Conservation (phyloP, 1,284 basidiomycete species). For the Marasmius tenuissimus region DNA sequence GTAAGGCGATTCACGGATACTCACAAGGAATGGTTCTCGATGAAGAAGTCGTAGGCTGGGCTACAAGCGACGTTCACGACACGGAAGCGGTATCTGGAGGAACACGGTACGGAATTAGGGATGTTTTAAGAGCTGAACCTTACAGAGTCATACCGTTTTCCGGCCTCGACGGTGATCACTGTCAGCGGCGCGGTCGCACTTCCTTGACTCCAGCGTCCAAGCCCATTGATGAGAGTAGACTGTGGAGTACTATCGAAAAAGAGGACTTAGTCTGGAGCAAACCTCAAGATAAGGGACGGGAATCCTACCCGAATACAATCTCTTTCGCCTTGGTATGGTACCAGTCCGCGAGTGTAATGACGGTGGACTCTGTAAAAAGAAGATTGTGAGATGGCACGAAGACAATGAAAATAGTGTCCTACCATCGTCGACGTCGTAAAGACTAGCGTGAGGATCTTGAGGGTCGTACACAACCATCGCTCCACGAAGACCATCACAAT, state of each 20-base stretch:
- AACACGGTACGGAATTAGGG: background rate
- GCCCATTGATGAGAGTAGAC: constrained; percentile 45
- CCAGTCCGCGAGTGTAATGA: constrained; percentile 33
- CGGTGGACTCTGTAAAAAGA: constrained; percentile 20
- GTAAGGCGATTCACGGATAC: constrained; percentile 20
- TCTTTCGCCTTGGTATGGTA: constrained; percentile 20
- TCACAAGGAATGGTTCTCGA: constrained; percentile 29
- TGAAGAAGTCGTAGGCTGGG: constrained; percentile 31
- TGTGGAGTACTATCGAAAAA: constrained; percentile 25
- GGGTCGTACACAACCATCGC: constrained; percentile 46
- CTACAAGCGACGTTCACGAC: constrained; percentile 49
- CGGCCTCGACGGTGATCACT: constrained; percentile 27
- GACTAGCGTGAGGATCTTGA: constrained; percentile 37
- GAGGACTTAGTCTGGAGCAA: background rate
- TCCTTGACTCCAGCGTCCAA: constrained; percentile 24
- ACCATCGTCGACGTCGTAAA: constrained; percentile 50
- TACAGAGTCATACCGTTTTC: constrained; percentile 6
- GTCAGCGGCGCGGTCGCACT: constrained; percentile 17
- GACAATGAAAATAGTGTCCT: constrained; percentile 6
- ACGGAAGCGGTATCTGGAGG: constrained; percentile 31
- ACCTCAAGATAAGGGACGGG: no score
- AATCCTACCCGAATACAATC: background rate
- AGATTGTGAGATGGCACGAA: background rate
- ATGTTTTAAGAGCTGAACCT: background rate
- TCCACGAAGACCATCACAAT: constrained; percentile 48